Percentiles rank a stretch among this genome's conserved stretches.
Evolutionary conservation across 495 filamentous ascomycete species (phyloP).

Genomic region (Podospora pseudocomata): DNA sequence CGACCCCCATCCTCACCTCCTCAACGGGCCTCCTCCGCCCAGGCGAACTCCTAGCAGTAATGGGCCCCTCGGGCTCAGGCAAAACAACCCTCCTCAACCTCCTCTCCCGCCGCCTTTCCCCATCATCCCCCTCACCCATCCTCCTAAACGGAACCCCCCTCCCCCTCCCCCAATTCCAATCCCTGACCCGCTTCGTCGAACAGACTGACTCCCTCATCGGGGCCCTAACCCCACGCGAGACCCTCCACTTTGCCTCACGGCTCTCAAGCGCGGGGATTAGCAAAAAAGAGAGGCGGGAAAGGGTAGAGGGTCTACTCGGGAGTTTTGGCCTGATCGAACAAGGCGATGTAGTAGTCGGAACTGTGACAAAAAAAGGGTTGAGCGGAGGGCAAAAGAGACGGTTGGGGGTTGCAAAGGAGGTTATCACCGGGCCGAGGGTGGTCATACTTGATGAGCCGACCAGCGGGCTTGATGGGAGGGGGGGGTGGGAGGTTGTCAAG

Average conservation of each 20-base stretch:
- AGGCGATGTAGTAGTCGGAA: conserved; percentile 66
- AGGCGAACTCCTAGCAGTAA: conserved; percentile 71
- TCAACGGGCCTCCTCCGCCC: neutral
- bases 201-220: conserved; percentile 82
- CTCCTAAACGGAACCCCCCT: conserved; percentile 54
- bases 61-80: conserved; percentile 72
- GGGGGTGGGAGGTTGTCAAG: conserved; percentile 74
- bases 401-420: conserved; percentile 70
- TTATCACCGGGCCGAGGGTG: conserved; percentile 75
- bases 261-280: conserved; percentile 52
- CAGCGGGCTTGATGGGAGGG: conserved; percentile 73
- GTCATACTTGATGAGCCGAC: conserved; percentile 82
- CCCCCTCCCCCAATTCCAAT: conserved; percentile 41
- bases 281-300: conserved; percentile 63
- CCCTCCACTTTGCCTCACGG: conserved; percentile 71
- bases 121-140: conserved; percentile 35
- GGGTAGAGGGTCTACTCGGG: conserved; percentile 82
- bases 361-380: conserved; percentile 73
- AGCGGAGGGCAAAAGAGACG: conserved; percentile 77
- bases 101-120: conserved; percentile 58
- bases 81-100: conserved; percentile 77
- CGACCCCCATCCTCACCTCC: neutral
- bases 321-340: conserved; percentile 72
- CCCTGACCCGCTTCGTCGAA: conserved; percentile 70
- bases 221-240: conserved; percentile 71